phyloP scores from a whole-genome alignment of 352 stramenopile genomes.

The Thraustochytrium sp. region DNA sequence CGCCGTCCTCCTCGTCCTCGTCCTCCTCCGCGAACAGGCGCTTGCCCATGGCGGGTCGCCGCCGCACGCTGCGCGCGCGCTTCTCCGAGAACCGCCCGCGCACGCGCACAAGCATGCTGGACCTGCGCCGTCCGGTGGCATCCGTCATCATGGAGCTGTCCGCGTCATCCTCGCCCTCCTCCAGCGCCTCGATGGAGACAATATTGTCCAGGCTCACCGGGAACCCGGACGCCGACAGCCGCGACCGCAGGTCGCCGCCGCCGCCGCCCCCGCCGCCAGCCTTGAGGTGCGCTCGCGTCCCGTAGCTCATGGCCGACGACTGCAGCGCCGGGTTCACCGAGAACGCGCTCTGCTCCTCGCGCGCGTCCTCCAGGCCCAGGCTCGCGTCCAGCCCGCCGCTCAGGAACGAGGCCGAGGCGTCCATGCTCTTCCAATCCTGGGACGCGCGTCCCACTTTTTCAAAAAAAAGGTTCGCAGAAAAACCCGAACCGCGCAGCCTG shows the following conservation, averaged over 20 bases:
- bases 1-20: background rate
- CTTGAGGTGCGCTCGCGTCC: no score
- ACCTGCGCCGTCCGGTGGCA: background rate
- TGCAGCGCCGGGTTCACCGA: background rate
- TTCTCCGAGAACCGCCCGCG: background rate
- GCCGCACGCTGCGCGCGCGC: background rate
- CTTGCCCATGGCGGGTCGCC: background rate
- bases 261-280: no score
- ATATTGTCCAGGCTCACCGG: background rate
- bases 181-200: background rate
- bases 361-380: background rate
- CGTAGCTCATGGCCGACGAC: background rate
- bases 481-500: no score
- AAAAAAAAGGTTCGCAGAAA: no score
- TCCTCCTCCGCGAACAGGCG: background rate
- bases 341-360: background rate
- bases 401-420: background rate
- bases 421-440: no score
- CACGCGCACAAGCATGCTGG: conserved; percentile 11
- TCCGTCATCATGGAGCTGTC: no score
- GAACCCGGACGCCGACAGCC: background rate
- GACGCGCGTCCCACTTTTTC: no score
- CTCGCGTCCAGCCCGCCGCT: background rate
- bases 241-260: background rate
- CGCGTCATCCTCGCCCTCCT: background rate